Conservation (phyloP, 345 rosid genomes). For the Atalantia buxifolia region DNA sequence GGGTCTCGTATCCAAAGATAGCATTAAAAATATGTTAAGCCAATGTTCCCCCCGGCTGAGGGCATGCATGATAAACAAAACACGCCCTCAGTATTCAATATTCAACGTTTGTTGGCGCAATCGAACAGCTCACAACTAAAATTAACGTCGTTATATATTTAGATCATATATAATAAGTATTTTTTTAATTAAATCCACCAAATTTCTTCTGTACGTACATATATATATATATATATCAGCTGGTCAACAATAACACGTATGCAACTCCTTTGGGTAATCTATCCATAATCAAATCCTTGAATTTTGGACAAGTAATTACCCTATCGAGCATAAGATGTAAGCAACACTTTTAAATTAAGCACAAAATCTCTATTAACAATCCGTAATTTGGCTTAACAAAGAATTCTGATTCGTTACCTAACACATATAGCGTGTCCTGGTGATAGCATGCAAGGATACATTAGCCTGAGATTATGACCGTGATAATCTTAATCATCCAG, state of each 20-base stretch:
- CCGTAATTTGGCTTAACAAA: neutral
- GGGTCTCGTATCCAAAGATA: constrained; percentile 25
- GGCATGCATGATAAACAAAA: neutral
- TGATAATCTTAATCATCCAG: neutral
- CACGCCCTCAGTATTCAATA: neutral
- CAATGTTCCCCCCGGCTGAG: neutral
- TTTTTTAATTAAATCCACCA: constrained; percentile 14
- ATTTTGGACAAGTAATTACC: constrained; percentile 27
- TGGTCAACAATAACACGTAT: constrained; percentile 27
- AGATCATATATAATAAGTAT: neutral
- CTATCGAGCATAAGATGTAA: constrained; percentile 12
- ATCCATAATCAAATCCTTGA: constrained; percentile 24
- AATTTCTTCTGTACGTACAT: neutral
- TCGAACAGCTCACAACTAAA: constrained; percentile 9
- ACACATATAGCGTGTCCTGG: constrained; percentile 13
- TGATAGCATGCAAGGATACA: constrained; percentile 27
- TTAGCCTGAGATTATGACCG: constrained; percentile 10
- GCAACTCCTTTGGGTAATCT: constrained; percentile 25
- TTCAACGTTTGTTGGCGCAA: constrained; percentile 22
- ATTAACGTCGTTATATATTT: neutral
- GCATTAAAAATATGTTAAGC: neutral
- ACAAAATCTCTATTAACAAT: neutral
- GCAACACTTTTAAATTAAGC: constrained; percentile 5
- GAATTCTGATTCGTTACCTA: neutral
- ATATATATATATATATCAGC: neutral